A percentile compares a stretch with the other conserved stretches of the same genome.
phyloP scores from a whole-genome alignment of 441 rosid genomes.

The Mallotus repandus region DNA sequence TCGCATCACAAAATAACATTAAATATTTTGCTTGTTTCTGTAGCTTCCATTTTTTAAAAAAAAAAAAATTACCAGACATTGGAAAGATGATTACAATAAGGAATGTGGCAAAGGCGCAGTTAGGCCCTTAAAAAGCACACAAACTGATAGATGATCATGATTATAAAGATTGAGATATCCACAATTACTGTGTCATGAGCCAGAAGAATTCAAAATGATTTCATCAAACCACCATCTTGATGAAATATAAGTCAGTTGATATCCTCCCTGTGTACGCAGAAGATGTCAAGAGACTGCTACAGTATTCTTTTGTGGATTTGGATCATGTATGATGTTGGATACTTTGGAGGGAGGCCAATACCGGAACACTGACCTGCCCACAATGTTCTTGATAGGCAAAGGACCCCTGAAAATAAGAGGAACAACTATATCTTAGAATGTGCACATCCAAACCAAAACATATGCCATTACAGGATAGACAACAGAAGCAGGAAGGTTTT shows the following conservation, averaged over 20 bases:
- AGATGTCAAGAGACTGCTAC: conserved; percentile 32
- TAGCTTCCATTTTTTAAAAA: background rate
- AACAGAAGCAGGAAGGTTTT: background rate
- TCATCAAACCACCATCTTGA: background rate
- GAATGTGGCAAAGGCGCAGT: conserved; percentile 16
- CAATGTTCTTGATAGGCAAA: conserved; percentile 75
- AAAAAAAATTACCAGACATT: no score
- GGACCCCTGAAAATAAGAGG: conserved; percentile 72
- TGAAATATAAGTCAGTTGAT: background rate
- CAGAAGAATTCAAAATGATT: conserved; percentile 6
- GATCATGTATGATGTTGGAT: conserved; percentile 51
- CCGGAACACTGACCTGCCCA: conserved; percentile 87
- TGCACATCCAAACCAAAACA: background rate
- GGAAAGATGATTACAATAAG: conserved; percentile 17
- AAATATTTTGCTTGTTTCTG: conserved; percentile 2
- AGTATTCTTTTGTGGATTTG: conserved; percentile 31
- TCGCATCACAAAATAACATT: background rate
- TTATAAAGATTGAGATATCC: conserved; percentile 16
- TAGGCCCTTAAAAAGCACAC: conserved; percentile 16
- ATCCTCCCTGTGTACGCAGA: background rate
- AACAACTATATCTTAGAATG: conserved; percentile 3
- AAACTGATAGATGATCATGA: conserved; percentile 20
- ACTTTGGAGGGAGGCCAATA: conserved; percentile 95
- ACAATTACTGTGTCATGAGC: conserved; percentile 23
- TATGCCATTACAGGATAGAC: no score